phyloP scores from a whole-genome alignment of 345 rosid genomes.

The Pelargonium nanum region DNA sequence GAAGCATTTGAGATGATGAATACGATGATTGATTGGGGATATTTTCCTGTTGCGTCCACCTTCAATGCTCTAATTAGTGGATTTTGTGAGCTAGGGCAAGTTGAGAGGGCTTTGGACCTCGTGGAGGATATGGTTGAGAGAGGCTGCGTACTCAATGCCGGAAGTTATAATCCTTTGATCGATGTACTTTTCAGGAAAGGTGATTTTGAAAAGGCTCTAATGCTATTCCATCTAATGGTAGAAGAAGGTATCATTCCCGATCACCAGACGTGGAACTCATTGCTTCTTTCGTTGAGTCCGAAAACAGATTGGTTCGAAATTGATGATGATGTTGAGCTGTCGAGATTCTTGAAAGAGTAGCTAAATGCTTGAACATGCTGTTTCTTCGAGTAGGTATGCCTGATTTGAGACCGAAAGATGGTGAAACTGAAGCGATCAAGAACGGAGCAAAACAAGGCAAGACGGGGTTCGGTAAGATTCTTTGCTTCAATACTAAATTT shows the following conservation, averaged over 20 bases:
- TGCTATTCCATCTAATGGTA: slow-evolving; percentile 40
- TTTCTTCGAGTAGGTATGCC: too few relatives aligned
- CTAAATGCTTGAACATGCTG: too few relatives aligned
- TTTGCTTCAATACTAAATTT: too few relatives aligned
- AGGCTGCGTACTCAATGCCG: slow-evolving; percentile 39
- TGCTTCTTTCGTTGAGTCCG: slow-evolving; percentile 37
- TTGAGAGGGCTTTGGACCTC: slow-evolving; percentile 41
- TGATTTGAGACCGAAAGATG: too few relatives aligned
- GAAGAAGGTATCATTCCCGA: slow-evolving; percentile 48
- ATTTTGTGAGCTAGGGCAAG: slow-evolving; percentile 52
- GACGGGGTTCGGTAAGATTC: too few relatives aligned
- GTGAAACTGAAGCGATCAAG: too few relatives aligned
- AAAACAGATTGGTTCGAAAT: slow-evolving; percentile 19
- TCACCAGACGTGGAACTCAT: slow-evolving; percentile 39
- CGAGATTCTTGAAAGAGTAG: too few relatives aligned
- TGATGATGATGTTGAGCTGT: neutral
- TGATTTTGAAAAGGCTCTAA: slow-evolving; percentile 33
- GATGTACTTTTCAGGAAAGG: slow-evolving; percentile 34
- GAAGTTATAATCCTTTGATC: slow-evolving; percentile 37
- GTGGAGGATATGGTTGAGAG: slow-evolving; percentile 51
- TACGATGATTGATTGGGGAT: slow-evolving; percentile 36
- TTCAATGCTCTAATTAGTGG: slow-evolving; percentile 42
- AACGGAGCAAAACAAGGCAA: too few relatives aligned
- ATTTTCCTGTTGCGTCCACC: slow-evolving; percentile 41
- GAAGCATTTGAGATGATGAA: slow-evolving; percentile 50